Base-by-base conservation (phyloP, 805 yeast species). In the Nematodospora valgi region DNA sequence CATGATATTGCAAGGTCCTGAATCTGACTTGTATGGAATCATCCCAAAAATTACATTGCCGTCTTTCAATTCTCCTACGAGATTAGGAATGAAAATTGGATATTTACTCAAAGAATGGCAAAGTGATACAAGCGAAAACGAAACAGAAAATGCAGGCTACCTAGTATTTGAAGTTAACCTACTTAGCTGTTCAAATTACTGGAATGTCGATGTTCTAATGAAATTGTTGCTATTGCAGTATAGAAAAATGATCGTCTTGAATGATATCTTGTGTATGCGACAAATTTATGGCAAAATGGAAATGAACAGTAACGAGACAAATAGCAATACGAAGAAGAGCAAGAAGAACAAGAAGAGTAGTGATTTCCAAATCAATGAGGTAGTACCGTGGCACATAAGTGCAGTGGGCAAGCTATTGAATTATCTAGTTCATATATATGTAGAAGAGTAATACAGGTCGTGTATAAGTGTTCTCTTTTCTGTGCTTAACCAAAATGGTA, bases 361-460 rank as follows among this genome's bases (percentile, higher is more conserved):
- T 18, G 32, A 40, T 10, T 48, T 39, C 27, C 42, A 44, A 7
- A 23, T 43, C 21, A 44, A 38, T 5, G 60, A 74, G 0, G 57
- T 79, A 24, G 64, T 78, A 2, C 94, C 94, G 17, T 81, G 88
- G 82, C 91, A 85, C 53, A 70, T 84, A 16, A 57, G 74, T 10
- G 79, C 87, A 0, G 93, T 85, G 8, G 68, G 74, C 20, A 82
- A 78, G 46, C 64, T 76, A 44, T 56, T 84, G 48, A 76, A 70
- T 32, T 72, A 70, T 32, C 54, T 84, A 37, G 74, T 76, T 1
- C 87, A 83, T 52, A 54, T 82, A 3, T 60, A 64, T 24, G 81
- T 81, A 4, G 70, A 58, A 37, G 59, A 56, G 11, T 52, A 42
- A 35, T 10, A 14, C 10, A 21, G 23, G 23, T 7, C 23, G 23